Base-by-base conservation (phyloP, 495 filamentous ascomycete genomes). In the Annulohypoxylon maeteangense region DNA sequence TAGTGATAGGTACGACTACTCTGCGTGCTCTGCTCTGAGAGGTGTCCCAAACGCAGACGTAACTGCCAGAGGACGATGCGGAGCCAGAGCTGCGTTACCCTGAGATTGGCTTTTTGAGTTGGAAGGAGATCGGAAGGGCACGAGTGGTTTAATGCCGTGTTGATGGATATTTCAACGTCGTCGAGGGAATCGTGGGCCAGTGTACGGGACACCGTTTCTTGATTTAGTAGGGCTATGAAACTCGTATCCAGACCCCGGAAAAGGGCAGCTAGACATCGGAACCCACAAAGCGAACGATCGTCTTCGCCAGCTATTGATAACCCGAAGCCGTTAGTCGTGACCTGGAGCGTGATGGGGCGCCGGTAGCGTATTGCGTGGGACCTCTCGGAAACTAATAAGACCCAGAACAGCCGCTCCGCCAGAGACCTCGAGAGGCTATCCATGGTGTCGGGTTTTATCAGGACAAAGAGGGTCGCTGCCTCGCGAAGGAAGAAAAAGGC, bases 11-110 rank as follows among this genome's bases (percentile, higher is more conserved):
- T 75, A 56, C 77, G 78, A 20, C 76, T 77, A 27, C 72, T 69
- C 23, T 57, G 68, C 11, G 71, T 65, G 48, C 71, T 72, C 54
- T 81, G 78, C 51, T 81, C 78, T 4, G 78, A 70, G 53, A 83
- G 67, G 14, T 75, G 57, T 5, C 76, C 78, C 20, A 78, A 62
- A 11, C 70, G 83, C 62, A 79, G 68, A 14, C 81, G 79, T 34
- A 92, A 75, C 67, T 92, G 88, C 91, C 91, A 93, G 14, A 93
- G 84, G 69, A 91, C 88, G 14, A 90, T 90, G 32, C 89, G 83
- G 14, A 93, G 83, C 91, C 91, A 93, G 75, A 90, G 87, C 75
- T 92, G 90, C 14, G 90, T 91, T n/a, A 89, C 83, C 18, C 87
- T 81, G 2, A 93, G 81, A 71, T 93, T 91, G 16, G 90, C 90